Base-by-base conservation (phyloP, 768 basidiomycete genomes). In the Strobilomyces dryophilus region DNA sequence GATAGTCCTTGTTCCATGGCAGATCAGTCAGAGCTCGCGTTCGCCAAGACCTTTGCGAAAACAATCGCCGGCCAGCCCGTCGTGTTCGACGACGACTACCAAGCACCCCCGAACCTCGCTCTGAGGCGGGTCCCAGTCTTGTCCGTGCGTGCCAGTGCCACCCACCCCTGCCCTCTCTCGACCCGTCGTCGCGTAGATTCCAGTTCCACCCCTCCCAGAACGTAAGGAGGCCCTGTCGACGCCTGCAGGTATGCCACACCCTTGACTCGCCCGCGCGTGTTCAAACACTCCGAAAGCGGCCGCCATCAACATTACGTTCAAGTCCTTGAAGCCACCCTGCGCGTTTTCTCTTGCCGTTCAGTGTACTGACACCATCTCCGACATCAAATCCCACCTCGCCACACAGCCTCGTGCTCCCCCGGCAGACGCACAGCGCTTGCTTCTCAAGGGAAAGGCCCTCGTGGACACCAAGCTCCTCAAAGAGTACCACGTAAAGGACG, bases 391-490 rank as follows among this genome's bases (percentile, higher is more conserved):
- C 2, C 83, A 82, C 56, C 83, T 98, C 52, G 80, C 86, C 14
- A 65, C 81, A 1, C 75, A 84, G 59, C 74, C 83, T 27, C 73
- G 74, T 45, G 90, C 91, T 0, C 94, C 94, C 0, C 81, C 87
- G 9, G 80, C 84, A 42, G 85, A 92, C 65, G 76, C 79, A 29
- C 95, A 97, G 69, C 78, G 97, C 4, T 80, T 98, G 15, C 76
- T 99, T 11, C 76, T 97, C 49, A 98, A 95, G 72, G 97, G 97
- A 52, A 99, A 99, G 69, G 93, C 88, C 0, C 80, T 98, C 57
- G 84, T 83, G 15, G 95, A 98, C 74, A 74, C 73, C 24, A 95
- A 95, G 66, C 81, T 99, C 10, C 73, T 98, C 37, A 87, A 88
- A 65, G 97, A 98, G 68, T 99, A 98, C 75, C 81, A 74, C 64